A percentile compares a stretch with the other conserved stretches of the same genome.
These are phyloP conservation scores for Chaetomium globosum DNA, from an alignment of 2,329 filamentous ascomycete species.

Conservation along the genomic window DNA sequence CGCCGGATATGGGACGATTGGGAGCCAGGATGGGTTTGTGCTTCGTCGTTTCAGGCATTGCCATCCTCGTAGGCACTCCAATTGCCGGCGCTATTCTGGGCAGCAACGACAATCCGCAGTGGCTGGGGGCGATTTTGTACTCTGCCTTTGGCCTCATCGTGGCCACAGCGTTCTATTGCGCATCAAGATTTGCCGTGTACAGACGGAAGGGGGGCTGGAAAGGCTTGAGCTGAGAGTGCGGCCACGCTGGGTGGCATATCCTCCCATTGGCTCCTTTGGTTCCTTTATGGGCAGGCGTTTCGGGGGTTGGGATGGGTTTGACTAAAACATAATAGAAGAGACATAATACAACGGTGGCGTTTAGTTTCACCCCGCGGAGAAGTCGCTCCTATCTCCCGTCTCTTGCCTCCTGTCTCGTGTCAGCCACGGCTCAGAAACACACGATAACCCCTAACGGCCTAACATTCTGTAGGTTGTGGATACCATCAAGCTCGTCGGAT, in stretches of 20 bases:
- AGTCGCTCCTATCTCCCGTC: neutral
- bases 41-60: conserved; percentile 45
- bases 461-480: neutral
- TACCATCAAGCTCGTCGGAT: neutral
- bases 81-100: conserved; percentile 54
- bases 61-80: conserved; percentile 55
- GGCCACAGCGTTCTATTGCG: conserved; percentile 34
- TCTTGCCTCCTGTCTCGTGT: neutral
- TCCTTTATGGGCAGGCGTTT: neutral
- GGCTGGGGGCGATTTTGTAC: conserved; percentile 43
- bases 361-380: neutral
- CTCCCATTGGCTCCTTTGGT: neutral
- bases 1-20: conserved; percentile 43
- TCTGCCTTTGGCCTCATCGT: conserved; percentile 39
- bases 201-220: conserved; percentile 33
- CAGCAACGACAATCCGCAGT: conserved; percentile 36
- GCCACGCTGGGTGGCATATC: neutral
- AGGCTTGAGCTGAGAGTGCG: conserved; percentile 23
- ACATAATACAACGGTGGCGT: neutral
- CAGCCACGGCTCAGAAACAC: neutral
- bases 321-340: neutral
- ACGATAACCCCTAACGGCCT: neutral
- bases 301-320: neutral
- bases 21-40: conserved; percentile 50
- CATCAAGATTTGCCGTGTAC: conserved; percentile 36